Conservation (phyloP, 2,329 filamentous ascomycete species). For the Exophiala sp. region DNA sequence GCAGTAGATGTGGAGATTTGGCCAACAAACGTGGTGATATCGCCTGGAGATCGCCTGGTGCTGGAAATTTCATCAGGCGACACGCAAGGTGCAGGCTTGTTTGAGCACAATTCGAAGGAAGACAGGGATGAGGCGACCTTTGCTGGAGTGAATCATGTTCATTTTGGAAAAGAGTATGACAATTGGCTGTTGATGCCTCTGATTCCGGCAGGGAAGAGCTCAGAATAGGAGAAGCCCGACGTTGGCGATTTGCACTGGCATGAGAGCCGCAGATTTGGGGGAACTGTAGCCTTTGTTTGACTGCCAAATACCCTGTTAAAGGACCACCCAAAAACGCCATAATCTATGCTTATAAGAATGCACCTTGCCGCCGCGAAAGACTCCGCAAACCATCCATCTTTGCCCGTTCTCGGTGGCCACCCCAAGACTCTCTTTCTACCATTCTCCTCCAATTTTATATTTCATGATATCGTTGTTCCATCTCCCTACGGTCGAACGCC, state of each 20-base stretch:
- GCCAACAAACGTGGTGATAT: slow-evolving; percentile 38
- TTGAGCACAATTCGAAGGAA: slow-evolving; percentile 16
- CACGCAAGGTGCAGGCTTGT: slow-evolving; percentile 43
- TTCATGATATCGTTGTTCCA: slow-evolving; percentile 49
- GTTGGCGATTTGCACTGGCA: slow-evolving; percentile 2
- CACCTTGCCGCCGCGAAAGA: too few species aligned
- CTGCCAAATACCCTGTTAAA: too few species aligned
- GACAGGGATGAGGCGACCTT: slow-evolving; percentile 37
- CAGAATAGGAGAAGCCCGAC: slow-evolving; percentile 28
- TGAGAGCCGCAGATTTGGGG: too few species aligned
- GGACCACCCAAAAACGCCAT: too few species aligned
- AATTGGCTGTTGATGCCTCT: slow-evolving; percentile 51
- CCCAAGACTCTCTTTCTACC: slow-evolving; percentile 4
- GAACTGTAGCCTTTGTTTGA: too few species aligned
- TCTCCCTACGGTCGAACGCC: slow-evolving; percentile 50
- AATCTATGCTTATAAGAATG: too few species aligned
- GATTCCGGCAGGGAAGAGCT: slow-evolving; percentile 37
- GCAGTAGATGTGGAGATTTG: slow-evolving; percentile 46
- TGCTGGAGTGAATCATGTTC: slow-evolving; percentile 47
- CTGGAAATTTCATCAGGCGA: slow-evolving; percentile 40
- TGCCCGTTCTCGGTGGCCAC: too few species aligned
- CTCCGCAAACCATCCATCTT: too few species aligned
- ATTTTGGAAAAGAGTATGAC: slow-evolving; percentile 43
- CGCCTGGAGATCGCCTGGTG: slow-evolving; percentile 32
- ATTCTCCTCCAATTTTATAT: slow-evolving; percentile 56